Percentiles rank a stretch among this genome's conserved stretches.
Evolutionary conservation across 768 basidiomycete genomes (phyloP).

Genomic region (Tylopilus sp.): DNA sequence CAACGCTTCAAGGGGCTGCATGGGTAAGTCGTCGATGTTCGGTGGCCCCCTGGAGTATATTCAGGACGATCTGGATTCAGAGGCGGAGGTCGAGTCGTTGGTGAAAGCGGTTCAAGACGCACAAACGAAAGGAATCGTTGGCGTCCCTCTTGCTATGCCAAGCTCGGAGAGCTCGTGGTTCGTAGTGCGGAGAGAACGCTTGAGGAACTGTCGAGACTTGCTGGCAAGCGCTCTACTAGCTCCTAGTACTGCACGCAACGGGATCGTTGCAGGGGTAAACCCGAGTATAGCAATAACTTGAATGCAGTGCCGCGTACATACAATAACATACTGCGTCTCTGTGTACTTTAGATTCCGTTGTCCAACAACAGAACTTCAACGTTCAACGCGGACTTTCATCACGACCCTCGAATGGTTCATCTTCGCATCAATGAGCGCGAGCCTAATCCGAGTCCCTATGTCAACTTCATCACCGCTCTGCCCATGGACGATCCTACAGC

Average conservation of each 20-base stretch:
- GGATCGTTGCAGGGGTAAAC: conserved; percentile 17
- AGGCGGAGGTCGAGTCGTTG: conserved; percentile 77
- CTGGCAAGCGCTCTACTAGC: conserved; percentile 52
- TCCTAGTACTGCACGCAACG: conserved; percentile 20
- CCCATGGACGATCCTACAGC: conserved; percentile 38
- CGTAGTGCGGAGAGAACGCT: conserved; percentile 66
- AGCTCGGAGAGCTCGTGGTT: conserved; percentile 80
- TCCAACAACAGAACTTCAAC: background rate
- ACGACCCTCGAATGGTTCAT: conserved; percentile 52
- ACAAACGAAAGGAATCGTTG: conserved; percentile 54
- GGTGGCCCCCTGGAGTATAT: too few species aligned
- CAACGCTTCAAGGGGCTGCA: too few species aligned
- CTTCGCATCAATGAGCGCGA: conserved; percentile 65
- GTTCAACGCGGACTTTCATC: background rate
- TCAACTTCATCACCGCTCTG: conserved; percentile 73
- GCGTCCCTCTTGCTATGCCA: conserved; percentile 67
- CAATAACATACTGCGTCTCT: background rate
- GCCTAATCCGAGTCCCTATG: conserved; percentile 67
- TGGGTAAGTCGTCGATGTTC: too few species aligned
- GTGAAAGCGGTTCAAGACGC: conserved; percentile 58
- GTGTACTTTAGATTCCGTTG: background rate
- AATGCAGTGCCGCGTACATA: too few species aligned
- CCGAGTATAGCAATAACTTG: conserved; percentile 22
- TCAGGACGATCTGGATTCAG: conserved; percentile 85
- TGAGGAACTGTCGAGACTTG: conserved; percentile 54